Evolutionary conservation across 2,329 filamentous ascomycete genomes (phyloP), one percentile per base, ranked within the genome.

Genomic region (Trichoderma polysporum): DNA sequence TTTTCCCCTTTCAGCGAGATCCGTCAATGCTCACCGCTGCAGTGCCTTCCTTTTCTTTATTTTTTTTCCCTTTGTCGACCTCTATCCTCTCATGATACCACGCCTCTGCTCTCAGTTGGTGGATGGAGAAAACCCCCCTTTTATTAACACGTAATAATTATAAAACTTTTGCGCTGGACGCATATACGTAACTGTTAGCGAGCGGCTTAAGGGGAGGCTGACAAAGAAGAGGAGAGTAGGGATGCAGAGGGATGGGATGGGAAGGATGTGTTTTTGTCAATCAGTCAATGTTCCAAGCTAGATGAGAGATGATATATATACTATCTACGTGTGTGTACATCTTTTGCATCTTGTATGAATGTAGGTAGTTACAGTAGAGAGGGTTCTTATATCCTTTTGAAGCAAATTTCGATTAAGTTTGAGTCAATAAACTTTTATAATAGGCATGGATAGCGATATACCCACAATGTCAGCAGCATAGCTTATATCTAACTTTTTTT

Each of bases 111-210:
- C 49, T 33, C 33, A 41, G 59, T 54, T 52, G 59, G 17, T 39
- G 33, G 59, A 62, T 62, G 33, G 33, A 53, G 47, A 27, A 39
- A 19, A 3, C 13, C 17, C 17, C 31, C 31, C 13, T 17, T 49
- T 27, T 29, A 13, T 35, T 37, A 35, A 49, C 17, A 19, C 47
- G 27, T 62, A 41, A 31, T 45, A 41, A 41, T 53, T 25, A 35
- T 35, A 39, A 54, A 10, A 22, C 27, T 37, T 19, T 56, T 35
- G 60, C 60, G 60, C 60, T 64, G 60, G 60, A 64, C 60, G 60
- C 60, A 56, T 54, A 47, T 29, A 47, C 50, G 50, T 54, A 45
- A 12, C 25, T 56, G 60, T 56, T 64, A 31, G 50, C 60, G 27
- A 64, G 59, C 37, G 35, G 59, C 47, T 37, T 19, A 33, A 64